These are phyloP conservation scores for Agrocybe pediades DNA, from an alignment of 768 basidiomycete genomes.

Conservation along the genomic window DNA sequence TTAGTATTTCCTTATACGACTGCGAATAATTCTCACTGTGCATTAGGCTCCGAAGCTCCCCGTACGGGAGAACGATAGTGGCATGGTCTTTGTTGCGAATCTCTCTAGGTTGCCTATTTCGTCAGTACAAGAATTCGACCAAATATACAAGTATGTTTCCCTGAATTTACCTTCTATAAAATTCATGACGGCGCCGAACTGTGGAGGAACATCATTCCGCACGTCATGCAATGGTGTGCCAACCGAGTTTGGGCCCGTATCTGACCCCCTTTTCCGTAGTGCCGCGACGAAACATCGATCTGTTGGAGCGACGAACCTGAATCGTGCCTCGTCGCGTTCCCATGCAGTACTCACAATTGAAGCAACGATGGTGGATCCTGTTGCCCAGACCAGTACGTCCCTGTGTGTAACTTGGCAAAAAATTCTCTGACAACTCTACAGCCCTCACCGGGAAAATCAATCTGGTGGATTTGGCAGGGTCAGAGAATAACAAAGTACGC, in stretches of 20 bases:
- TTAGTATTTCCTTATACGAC: constrained; percentile 30
- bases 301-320: constrained; percentile 84
- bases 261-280: constrained; percentile 33
- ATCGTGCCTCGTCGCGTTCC: constrained; percentile 82
- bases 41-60: constrained; percentile 51
- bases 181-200: too few relatives aligned
- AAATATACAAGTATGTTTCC: constrained; percentile 42
- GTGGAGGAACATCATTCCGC: too few relatives aligned
- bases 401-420: background rate
- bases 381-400: constrained; percentile 54
- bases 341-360: constrained; percentile 85
- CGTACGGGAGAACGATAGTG: constrained; percentile 53
- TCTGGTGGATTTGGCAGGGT: constrained; percentile 87
- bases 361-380: constrained; percentile 57
- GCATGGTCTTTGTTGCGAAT: constrained; percentile 58
- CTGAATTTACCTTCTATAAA: background rate
- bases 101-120: constrained; percentile 43
- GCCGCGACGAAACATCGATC: constrained; percentile 77
- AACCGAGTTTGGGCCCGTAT: too few relatives aligned
- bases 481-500: constrained; percentile 83
- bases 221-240: too few relatives aligned
- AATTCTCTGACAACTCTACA: constrained; percentile 23
- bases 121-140: constrained; percentile 45
- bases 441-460: constrained; percentile 79
- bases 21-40: constrained; percentile 6